A percentile compares a stretch with the other conserved stretches of the same genome.
Evolutionary conservation across 805 yeast genomes (phyloP).

Genomic region (Zygosaccharomyces pseudorouxii): DNA sequence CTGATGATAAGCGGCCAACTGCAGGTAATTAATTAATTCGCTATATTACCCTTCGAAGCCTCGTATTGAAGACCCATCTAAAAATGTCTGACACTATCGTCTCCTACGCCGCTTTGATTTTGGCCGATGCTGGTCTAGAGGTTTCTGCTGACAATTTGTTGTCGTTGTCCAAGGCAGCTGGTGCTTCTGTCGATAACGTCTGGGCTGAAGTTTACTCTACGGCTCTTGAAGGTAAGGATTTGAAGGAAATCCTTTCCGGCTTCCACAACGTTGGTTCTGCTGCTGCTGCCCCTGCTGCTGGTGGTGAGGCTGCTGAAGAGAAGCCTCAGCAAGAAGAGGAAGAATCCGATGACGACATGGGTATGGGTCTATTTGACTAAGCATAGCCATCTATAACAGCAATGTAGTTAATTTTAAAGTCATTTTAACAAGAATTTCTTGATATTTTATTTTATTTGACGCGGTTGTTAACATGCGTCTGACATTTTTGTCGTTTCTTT

Average conservation of each 20-base stretch:
- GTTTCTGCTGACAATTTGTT: constrained; percentile 77
- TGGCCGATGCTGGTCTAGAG: constrained; percentile 96
- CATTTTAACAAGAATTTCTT: neutral
- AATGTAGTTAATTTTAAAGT: constrained; percentile 3
- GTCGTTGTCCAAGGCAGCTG: constrained; percentile 72
- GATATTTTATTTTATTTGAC: neutral
- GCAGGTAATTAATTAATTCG: neutral
- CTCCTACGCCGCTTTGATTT: constrained; percentile 96
- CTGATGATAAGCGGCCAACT: neutral
- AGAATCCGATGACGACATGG: constrained; percentile 84
- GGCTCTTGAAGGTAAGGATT: constrained; percentile 79
- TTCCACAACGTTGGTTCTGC: constrained; percentile 44
- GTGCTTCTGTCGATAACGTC: constrained; percentile 65
- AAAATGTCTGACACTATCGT: constrained; percentile 90
- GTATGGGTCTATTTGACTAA: constrained; percentile 89
- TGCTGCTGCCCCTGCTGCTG: constrained; percentile 44
- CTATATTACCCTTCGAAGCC: neutral
- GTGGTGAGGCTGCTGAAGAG: constrained; percentile 50
- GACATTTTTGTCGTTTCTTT: constrained; percentile 3
- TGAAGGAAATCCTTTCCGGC: constrained; percentile 63
- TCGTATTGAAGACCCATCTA: constrained; percentile 2
- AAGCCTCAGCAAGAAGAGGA: constrained; percentile 56
- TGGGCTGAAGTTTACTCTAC: constrained; percentile 81
- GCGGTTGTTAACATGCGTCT: neutral
- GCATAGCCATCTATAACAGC: constrained; percentile 17